These are phyloP conservation scores for Lipomyces yamadae DNA, from an alignment of 805 yeast genomes.

Conservation along the genomic window DNA sequence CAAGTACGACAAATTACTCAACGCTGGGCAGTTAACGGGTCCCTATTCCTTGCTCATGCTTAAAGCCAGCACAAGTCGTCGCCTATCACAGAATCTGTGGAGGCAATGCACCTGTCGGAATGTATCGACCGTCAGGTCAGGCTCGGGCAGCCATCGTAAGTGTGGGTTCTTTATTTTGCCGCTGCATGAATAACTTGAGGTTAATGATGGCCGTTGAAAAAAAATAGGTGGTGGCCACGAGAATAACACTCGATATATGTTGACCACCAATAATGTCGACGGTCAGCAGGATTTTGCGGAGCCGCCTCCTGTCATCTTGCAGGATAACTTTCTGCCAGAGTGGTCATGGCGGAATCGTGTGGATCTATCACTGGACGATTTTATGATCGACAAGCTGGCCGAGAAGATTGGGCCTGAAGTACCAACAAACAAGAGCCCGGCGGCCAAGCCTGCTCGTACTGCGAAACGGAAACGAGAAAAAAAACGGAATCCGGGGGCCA, in stretches of 20 bases:
- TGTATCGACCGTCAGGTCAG: not conserved
- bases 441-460: not conserved
- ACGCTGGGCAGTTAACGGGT: not conserved
- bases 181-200: not conserved
- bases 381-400: constrained; percentile 4
- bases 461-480: not conserved
- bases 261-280: not conserved
- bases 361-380: not conserved
- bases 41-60: not conserved
- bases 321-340: not conserved
- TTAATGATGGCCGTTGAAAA: not conserved
- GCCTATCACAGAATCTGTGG: not conserved
- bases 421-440: not conserved
- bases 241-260: not conserved
- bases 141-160: not conserved
- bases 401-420: constrained; percentile 3
- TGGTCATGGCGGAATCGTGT: not conserved
- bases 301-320: not conserved
- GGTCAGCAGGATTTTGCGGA: not conserved
- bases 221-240: not conserved
- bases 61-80: not conserved
- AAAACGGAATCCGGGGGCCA: not conserved
- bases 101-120: not conserved
- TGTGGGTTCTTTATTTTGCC: not conserved
- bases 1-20: too few relatives aligned